phyloP scores from a whole-genome alignment of 1,284 basidiomycete genomes.

The Fistulinella staudtii region DNA sequence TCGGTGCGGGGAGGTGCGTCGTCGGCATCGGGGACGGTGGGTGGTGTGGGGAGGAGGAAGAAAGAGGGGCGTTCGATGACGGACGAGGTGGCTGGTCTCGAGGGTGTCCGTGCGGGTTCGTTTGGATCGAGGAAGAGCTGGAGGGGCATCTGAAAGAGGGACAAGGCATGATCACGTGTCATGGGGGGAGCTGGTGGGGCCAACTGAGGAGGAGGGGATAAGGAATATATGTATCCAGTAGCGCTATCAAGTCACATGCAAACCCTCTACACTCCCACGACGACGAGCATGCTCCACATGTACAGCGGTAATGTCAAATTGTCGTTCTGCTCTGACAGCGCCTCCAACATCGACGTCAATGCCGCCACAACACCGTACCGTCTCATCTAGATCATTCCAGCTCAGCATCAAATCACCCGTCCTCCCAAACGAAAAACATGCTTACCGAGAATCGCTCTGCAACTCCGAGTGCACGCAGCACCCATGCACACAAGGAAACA shows the following conservation, averaged over 20 bases:
- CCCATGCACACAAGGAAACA: constrained; percentile 65
- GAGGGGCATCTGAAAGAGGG: constrained; percentile 32
- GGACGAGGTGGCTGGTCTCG: constrained; percentile 52
- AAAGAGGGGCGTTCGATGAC: constrained; percentile 33
- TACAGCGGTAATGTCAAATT: constrained; percentile 89
- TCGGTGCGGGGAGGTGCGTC: constrained; percentile 11
- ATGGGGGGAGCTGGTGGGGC: constrained; percentile 4
- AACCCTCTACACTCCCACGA: constrained; percentile 33
- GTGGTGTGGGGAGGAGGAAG: constrained; percentile 25
- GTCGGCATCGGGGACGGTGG: constrained; percentile 6
- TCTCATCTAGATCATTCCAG: constrained; percentile 40
- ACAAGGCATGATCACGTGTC: constrained; percentile 29
- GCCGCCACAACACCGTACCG: constrained; percentile 57
- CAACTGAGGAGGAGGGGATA: neutral
- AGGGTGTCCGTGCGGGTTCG: constrained; percentile 28
- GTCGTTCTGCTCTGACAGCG: constrained; percentile 89
- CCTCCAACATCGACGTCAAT: constrained; percentile 76
- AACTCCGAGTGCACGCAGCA: constrained; percentile 67
- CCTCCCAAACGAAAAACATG: constrained; percentile 14
- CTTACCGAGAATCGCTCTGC: constrained; percentile 74
- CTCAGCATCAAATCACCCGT: constrained; percentile 18
- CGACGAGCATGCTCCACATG: constrained; percentile 76
- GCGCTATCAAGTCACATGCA: constrained; percentile 26
- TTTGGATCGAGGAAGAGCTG: constrained; percentile 21
- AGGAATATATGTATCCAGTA: constrained; percentile 10